Evolutionary conservation across 192 early-diverging fungal species (phyloP).

Genomic region (Backusella tarrabulga): DNA sequence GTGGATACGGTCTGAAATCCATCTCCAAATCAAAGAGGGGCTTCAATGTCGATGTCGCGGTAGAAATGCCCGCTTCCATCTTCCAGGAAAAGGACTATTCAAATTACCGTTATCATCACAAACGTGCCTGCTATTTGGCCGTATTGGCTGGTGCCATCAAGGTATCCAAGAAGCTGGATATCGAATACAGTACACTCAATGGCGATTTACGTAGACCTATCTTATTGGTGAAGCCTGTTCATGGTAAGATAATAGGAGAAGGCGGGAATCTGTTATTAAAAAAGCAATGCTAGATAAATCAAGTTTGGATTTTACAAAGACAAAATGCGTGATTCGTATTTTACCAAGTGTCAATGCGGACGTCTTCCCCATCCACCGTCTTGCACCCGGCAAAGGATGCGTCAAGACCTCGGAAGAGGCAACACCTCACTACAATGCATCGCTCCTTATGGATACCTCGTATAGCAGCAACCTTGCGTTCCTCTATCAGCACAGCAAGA

Average conservation of each 20-base stretch:
- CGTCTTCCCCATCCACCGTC: conserved; percentile 64
- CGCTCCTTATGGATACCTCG: conserved; percentile 74
- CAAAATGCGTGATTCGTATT: conserved; percentile 70
- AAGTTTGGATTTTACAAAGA: conserved; percentile 65
- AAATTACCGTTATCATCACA: conserved; percentile 95
- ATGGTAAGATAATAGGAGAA: conserved; percentile 37
- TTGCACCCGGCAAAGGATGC: conserved; percentile 81
- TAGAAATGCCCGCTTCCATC: conserved; percentile 82
- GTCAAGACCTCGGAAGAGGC: conserved; percentile 65
- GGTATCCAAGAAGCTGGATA: conserved; percentile 45
- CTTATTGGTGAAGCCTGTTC: conserved; percentile 53
- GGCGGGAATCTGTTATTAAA: not conserved
- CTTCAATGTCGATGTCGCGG: conserved; percentile 86
- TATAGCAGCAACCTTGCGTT: conserved; percentile 74
- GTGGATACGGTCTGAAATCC: conserved; percentile 84
- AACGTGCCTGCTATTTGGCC: conserved; percentile 90
- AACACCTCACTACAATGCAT: conserved; percentile 91
- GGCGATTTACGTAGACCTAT: conserved; percentile 66
- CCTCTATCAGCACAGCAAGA: conserved; percentile 71
- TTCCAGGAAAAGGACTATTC: conserved; percentile 93
- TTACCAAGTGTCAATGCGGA: conserved; percentile 68
- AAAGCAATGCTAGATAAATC: conserved; percentile 43
- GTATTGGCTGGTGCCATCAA: conserved; percentile 62
- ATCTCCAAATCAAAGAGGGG: conserved; percentile 53
- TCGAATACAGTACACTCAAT: conserved; percentile 53